Evolutionary conservation across 305 asterid genomes (phyloP).

Genomic region (Fraxinus sp.): DNA sequence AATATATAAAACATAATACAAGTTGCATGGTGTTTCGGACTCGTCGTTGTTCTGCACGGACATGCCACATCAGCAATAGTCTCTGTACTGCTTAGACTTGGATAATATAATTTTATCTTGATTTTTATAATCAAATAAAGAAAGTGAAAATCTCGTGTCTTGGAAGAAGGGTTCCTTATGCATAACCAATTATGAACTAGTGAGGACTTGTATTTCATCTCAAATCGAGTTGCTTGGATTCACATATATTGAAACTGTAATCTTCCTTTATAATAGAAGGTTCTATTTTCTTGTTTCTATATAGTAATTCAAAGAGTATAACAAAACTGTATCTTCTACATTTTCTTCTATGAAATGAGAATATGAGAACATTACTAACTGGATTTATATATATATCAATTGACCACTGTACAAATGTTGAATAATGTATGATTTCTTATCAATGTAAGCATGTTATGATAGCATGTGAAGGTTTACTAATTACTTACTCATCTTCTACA

Average conservation of each 20-base stretch:
- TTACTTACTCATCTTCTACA: slow-evolving; percentile 13
- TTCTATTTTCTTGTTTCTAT: background rate
- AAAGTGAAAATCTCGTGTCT: background rate
- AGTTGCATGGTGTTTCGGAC: background rate
- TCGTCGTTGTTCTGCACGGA: background rate
- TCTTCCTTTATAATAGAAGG: background rate
- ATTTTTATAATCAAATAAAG: background rate
- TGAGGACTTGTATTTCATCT: background rate
- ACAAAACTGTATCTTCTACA: background rate
- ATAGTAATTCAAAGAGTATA: background rate
- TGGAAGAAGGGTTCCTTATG: background rate
- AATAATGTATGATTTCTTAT: background rate
- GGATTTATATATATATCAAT: background rate
- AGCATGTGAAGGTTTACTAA: background rate
- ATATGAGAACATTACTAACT: background rate
- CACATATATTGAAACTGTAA: background rate
- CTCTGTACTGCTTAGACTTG: background rate
- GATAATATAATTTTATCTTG: background rate
- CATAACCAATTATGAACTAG: background rate
- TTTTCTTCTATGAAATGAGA: background rate
- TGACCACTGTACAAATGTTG: background rate
- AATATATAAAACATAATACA: background rate
- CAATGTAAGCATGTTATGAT: background rate
- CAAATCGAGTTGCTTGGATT: background rate
- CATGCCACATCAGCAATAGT: background rate